Base-by-base conservation (phyloP, 306 rosid genomes). In the Urtica urens region DNA sequence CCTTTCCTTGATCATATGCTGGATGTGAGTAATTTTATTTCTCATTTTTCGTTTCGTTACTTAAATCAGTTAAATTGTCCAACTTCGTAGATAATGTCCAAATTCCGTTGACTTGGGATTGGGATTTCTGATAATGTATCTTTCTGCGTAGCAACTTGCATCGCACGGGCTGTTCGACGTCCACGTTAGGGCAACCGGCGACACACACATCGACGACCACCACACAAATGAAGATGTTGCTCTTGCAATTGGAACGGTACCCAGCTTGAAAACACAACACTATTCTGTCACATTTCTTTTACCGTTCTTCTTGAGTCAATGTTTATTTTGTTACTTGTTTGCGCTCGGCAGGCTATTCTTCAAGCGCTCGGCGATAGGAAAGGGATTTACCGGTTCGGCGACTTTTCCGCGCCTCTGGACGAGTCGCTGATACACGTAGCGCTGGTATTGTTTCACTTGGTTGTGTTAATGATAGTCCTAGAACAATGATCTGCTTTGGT, bases 1-100 rank as follows among this genome's bases (percentile, higher is more conserved):
- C 95, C 99, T 21, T 90, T 90, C 64, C 93, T 90, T 58, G 92
- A 90, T 69, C 99, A 90, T 58, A 85, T 90, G 99, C 70, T 90
- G 58, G 95, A 90, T 77, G 99, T 90, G 6, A 21, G 48, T 43
- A 22, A 10, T 17, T 19, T 6, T 5, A 41, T n/a, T n/a, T n/a
- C n/a, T n/a, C n/a, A n/a, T n/a, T n/a, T 44, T 44, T 21, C 17
- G n/a, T 45, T n/a, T 39, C n/a, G n/a, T n/a, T n/a, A n/a, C n/a
- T n/a, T n/a, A n/a, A n/a, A n/a, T n/a, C n/a, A n/a, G n/a, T n/a
- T n/a, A n/a, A n/a, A n/a, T n/a, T n/a, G n/a, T n/a, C n/a, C n/a
- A n/a, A n/a, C n/a, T n/a, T n/a, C n/a, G n/a, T n/a, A n/a, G n/a
- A n/a, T n/a, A n/a, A 13, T 35, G 40, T 35, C n/a, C n/a, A 7